Conservation (phyloP, 345 rosid genomes). For the Clausena lansium region DNA sequence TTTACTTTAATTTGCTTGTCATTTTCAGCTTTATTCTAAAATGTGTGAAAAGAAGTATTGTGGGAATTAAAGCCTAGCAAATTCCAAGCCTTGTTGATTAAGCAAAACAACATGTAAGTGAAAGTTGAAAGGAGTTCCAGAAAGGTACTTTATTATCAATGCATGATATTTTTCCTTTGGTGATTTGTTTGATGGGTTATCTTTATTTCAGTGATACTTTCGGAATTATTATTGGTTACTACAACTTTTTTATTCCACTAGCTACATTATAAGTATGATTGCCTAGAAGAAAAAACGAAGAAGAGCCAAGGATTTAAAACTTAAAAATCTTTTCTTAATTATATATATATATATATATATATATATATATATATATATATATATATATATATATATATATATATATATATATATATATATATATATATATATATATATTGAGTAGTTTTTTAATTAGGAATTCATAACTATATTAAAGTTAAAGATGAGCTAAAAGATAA, state of each 20-base stretch:
- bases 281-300: neutral
- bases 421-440: too few species aligned
- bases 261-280: neutral
- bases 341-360: too few species aligned
- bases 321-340: neutral
- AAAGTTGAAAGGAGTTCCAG: slow-evolving; percentile 3
- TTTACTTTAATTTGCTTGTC: slow-evolving; percentile 14
- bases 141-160: slow-evolving; percentile 8
- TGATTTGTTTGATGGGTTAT: slow-evolving; percentile 12
- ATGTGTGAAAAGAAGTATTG: neutral
- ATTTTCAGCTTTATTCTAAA: slow-evolving; percentile 9
- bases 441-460: too few species aligned
- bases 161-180: neutral
- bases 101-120: slow-evolving; percentile 1
- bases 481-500: too few species aligned
- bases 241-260: slow-evolving; percentile 10
- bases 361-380: too few species aligned
- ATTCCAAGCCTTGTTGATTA: slow-evolving; percentile 5
- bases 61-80: slow-evolving; percentile 5
- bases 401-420: too few species aligned
- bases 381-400: too few species aligned
- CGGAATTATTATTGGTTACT: neutral
- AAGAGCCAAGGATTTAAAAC: neutral
- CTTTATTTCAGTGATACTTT: neutral
- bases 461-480: too few species aligned